Conservation (phyloP, 1,284 basidiomycete genomes). For the Puccinia coronata region DNA sequence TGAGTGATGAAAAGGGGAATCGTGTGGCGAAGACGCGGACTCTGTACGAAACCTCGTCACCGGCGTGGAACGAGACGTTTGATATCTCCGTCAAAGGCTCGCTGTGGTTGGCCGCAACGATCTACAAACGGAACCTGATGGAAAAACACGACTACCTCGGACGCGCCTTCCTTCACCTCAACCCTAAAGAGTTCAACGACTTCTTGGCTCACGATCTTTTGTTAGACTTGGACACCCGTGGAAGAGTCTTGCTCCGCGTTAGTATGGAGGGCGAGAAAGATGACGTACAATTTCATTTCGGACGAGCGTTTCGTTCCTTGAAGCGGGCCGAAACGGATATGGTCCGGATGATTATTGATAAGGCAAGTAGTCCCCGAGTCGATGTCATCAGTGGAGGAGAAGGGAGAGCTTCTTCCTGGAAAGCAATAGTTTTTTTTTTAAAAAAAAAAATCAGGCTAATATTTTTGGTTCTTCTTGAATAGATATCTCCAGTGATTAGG, state of each 20-base stretch:
- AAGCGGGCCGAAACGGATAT: slow-evolving; percentile 95
- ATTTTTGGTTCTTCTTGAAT: not conserved
- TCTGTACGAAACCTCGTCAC: slow-evolving; percentile 84
- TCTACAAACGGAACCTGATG: slow-evolving; percentile 82
- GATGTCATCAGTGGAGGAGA: not conserved
- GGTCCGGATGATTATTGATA: slow-evolving; percentile 94
- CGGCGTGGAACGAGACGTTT: slow-evolving; percentile 96
- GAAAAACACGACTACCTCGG: slow-evolving; percentile 74
- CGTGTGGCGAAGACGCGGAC: slow-evolving; percentile 92
- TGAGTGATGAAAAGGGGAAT: slow-evolving; percentile 87
- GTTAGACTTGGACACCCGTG: slow-evolving; percentile 85
- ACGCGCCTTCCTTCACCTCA: slow-evolving; percentile 85
- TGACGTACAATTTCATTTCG: slow-evolving; percentile 97
- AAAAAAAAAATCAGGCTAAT: not conserved
- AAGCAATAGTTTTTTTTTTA: not conserved
- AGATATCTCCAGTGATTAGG: slow-evolving; percentile 93
- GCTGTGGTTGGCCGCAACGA: slow-evolving; percentile 93
- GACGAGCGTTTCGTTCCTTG: slow-evolving; percentile 87
- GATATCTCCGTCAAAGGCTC: slow-evolving; percentile 79
- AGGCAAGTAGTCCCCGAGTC: slow-evolving; percentile 65
- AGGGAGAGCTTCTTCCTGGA: not conserved
- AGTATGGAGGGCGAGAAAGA: slow-evolving; percentile 99
- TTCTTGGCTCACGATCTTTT: slow-evolving; percentile 87
- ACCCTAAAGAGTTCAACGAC: slow-evolving; percentile 84
- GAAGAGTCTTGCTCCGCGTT: slow-evolving; percentile 80